A percentile compares a stretch with the other conserved stretches of the same genome.
Conservation (phyloP, 2,329 filamentous ascomycete genomes). For the Apiospora koreana region DNA sequence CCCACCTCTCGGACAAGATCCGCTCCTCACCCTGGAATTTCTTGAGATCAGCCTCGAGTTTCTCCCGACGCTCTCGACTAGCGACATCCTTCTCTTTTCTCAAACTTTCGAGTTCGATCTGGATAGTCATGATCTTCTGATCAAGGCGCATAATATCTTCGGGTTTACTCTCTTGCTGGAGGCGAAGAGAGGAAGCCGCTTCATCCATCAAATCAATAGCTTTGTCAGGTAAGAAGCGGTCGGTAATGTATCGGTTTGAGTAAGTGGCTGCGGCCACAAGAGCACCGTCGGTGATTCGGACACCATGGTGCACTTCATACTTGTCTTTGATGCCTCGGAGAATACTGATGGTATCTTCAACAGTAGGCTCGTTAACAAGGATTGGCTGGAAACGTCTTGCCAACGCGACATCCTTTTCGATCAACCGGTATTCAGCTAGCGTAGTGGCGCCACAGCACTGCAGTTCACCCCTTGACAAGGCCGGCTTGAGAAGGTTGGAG, state of each 20-base stretch:
- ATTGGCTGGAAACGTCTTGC: constrained; percentile 95
- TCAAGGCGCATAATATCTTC: constrained; percentile 92
- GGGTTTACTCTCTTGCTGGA: constrained; percentile 96
- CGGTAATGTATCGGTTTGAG: constrained; percentile 94
- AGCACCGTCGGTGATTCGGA: constrained; percentile 89
- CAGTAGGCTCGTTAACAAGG: constrained; percentile 84
- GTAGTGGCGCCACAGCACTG: constrained; percentile 97
- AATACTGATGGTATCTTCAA: constrained; percentile 93
- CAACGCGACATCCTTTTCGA: constrained; percentile 94
- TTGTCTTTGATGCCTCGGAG: constrained; percentile 95
- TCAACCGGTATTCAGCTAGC: constrained; percentile 84
- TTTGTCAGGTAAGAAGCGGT: constrained; percentile 94
- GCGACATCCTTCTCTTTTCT: constrained; percentile 91
- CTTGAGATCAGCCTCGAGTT: constrained; percentile 77
- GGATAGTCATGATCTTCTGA: constrained; percentile 94
- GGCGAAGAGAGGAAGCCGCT: constrained; percentile 82
- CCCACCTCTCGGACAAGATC: constrained; percentile 81
- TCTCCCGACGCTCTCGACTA: constrained; percentile 84
- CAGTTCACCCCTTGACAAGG: constrained; percentile 86
- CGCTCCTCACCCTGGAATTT: constrained; percentile 74
- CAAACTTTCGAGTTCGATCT: constrained; percentile 93
- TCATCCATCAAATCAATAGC: constrained; percentile 97
- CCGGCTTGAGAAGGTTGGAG: constrained; percentile 91
- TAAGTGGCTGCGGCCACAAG: constrained; percentile 89
- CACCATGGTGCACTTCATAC: constrained; percentile 96